phyloP scores from a whole-genome alignment of 2,329 filamentous ascomycete species.

The Beauveria scarabaeidicola region DNA sequence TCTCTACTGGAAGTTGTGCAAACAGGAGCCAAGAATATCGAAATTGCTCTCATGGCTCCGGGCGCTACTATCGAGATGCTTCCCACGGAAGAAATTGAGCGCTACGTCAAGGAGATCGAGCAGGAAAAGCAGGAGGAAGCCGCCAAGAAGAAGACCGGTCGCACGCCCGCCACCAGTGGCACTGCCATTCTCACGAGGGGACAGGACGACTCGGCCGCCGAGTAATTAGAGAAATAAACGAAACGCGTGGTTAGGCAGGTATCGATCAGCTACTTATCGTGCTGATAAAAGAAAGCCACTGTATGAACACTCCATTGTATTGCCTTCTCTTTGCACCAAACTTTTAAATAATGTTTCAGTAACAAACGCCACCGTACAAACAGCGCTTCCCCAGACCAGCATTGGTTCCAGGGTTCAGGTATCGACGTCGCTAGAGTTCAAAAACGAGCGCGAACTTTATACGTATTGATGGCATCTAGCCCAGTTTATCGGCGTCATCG shows the following conservation, averaged over 20 bases:
- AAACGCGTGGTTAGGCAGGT: slow-evolving; percentile 7
- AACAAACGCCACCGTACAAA: neutral
- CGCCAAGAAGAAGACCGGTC: slow-evolving; percentile 87
- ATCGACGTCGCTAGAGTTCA: neutral
- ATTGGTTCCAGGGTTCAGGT: neutral
- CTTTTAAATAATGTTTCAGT: neutral
- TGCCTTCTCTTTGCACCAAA: neutral
- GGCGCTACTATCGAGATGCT: slow-evolving; percentile 89
- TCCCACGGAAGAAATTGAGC: slow-evolving; percentile 90
- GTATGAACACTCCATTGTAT: slow-evolving; percentile 13
- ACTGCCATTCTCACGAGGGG: slow-evolving; percentile 67
- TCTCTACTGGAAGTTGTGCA: slow-evolving; percentile 96
- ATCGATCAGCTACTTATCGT: slow-evolving; percentile 20
- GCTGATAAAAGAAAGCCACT: slow-evolving; percentile 17
- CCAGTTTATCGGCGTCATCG: slow-evolving; percentile 65
- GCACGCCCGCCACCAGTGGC: slow-evolving; percentile 59
- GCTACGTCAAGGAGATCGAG: slow-evolving; percentile 97
- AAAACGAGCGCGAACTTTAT: neutral
- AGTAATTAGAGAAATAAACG: slow-evolving; percentile 18
- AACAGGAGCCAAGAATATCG: slow-evolving; percentile 98
- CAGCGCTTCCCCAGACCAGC: neutral
- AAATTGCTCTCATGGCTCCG: slow-evolving; percentile 96
- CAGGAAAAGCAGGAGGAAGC: slow-evolving; percentile 99
- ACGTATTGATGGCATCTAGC: slow-evolving; percentile 37
- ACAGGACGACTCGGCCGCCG: slow-evolving; percentile 31